These are phyloP conservation scores for Lentinula aciculospora DNA, from an alignment of 768 basidiomycete species.

Conservation along the genomic window DNA sequence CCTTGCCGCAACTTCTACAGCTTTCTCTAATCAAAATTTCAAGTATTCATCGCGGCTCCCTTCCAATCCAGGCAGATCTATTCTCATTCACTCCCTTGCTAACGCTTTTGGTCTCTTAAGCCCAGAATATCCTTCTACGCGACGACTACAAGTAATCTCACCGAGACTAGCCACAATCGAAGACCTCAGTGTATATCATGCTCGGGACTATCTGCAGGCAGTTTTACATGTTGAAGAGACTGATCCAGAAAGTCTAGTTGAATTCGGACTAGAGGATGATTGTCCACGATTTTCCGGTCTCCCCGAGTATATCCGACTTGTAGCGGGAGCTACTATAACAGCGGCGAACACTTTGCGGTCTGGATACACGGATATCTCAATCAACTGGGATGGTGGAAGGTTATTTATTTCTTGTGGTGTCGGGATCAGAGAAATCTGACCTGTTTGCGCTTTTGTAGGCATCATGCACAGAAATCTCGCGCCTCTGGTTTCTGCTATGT, in stretches of 20 bases:
- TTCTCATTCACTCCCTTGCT: slow-evolving; percentile 60
- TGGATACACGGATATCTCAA: slow-evolving; percentile 49
- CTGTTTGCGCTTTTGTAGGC: slow-evolving; percentile 34
- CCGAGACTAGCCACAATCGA: slow-evolving; percentile 48
- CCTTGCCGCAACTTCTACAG: no score
- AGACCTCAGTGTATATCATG: slow-evolving; percentile 67
- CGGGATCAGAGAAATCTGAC: background rate
- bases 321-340: slow-evolving; percentile 76
- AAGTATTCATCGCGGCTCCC: slow-evolving; percentile 57
- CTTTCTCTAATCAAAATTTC: no score
- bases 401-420: slow-evolving; percentile 16
- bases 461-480: slow-evolving; percentile 73
- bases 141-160: slow-evolving; percentile 39
- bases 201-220: slow-evolving; percentile 61
- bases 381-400: slow-evolving; percentile 93
- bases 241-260: slow-evolving; percentile 12
- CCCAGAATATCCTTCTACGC: slow-evolving; percentile 18
- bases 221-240: slow-evolving; percentile 25
- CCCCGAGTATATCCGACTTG: slow-evolving; percentile 57
- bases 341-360: slow-evolving; percentile 58
- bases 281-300: slow-evolving; percentile 76
- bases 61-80: slow-evolving; percentile 61
- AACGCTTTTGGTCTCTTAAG: slow-evolving; percentile 45
- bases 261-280: slow-evolving; percentile 66
- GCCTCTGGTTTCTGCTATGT: slow-evolving; percentile 95